Evolutionary conservation across 2,329 filamentous ascomycete genomes (phyloP), one percentile per base, ranked within the genome.

Genomic region (Fusarium sp.): DNA sequence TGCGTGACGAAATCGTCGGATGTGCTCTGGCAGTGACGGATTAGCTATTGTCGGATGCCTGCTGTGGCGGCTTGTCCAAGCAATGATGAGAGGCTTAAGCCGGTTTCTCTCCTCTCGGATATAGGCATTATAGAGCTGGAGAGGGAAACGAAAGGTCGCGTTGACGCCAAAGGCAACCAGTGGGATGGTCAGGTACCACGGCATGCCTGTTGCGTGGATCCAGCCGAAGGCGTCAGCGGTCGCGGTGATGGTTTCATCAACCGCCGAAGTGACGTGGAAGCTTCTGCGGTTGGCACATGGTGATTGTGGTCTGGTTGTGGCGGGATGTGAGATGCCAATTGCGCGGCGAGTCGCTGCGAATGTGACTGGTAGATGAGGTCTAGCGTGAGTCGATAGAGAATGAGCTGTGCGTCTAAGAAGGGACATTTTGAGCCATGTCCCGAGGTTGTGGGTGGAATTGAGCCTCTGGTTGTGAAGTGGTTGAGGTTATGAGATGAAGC

Each of bases 121-220:
- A 21, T 68, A 46, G 47, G 72, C 66, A 38, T 67, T 76, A 67
- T 84, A 80, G 52, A 77, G 61, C 32, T 74, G 76, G 7, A 81
- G 72, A 6, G 84, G 84, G 5, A 84, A 69, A 13, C 83, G 77
- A 55, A 81, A 66, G 43, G 77, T 53, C 35, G 78, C 65, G 70
- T 77, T 81, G 66, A 84, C 71, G 41, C 73, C 70, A 3, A 84
- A 57, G 7, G 82, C 81, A 13, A 82, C 72, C n/a, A 82, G 73
- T 5, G 84, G 83, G 42, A 87, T 82, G 25, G 79, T 76, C 29
- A 84, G 61, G 63, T 76, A 84, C 84, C 84, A 87, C 2, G 83
- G 82, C 2, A 81, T 68, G 33, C 78, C 77, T 21, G 76, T 36
- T 21, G 57, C 53, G 66, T 87, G 83, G 9, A 81, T 49, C 41